A percentile compares a stretch with the other conserved stretches of the same genome.
Conservation (phyloP, 1,284 basidiomycete species). For the Cryptococcus sp. region DNA sequence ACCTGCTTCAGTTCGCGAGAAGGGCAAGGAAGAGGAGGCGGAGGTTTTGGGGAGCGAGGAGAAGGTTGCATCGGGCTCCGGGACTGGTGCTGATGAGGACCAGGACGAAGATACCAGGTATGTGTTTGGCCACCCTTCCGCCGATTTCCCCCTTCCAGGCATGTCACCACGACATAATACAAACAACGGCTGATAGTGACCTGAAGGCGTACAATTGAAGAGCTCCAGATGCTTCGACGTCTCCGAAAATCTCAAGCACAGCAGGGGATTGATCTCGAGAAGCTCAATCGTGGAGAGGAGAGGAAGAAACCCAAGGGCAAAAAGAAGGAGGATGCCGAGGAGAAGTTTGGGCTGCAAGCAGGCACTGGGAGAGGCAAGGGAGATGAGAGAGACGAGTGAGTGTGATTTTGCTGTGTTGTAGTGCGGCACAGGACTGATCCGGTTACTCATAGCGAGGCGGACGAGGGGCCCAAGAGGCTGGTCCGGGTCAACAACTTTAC, state of each 20-base stretch:
- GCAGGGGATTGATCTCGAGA: slow-evolving; percentile 80
- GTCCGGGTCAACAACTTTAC: slow-evolving; percentile 91
- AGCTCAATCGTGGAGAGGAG: slow-evolving; percentile 76
- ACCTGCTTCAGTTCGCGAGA: slow-evolving; percentile 44
- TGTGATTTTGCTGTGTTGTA: slow-evolving; percentile 12
- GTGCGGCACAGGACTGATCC: background rate
- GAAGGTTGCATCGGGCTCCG: slow-evolving; percentile 1
- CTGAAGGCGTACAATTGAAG: slow-evolving; percentile 60
- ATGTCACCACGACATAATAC: background rate
- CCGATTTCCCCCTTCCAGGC: too few species aligned
- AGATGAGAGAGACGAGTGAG: slow-evolving; percentile 62
- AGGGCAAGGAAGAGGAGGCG: slow-evolving; percentile 15
- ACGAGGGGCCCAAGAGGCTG: slow-evolving; percentile 62
- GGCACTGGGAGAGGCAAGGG: slow-evolving; percentile 23
- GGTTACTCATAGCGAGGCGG: slow-evolving; percentile 47
- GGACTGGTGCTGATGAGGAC: slow-evolving; percentile 13
- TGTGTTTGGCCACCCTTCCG: background rate
- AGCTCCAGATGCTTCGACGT: slow-evolving; percentile 79
- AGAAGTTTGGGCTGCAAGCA: slow-evolving; percentile 56
- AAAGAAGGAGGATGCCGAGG: slow-evolving; percentile 32
- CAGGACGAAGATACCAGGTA: slow-evolving; percentile 9
- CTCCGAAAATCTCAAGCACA: slow-evolving; percentile 61
- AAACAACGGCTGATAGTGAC: background rate
- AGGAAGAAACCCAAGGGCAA: slow-evolving; percentile 53
- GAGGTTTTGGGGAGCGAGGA: slow-evolving; percentile 9